phyloP scores from a whole-genome alignment of 352 stramenopile genomes.

The Globisporangium splendens region DNA sequence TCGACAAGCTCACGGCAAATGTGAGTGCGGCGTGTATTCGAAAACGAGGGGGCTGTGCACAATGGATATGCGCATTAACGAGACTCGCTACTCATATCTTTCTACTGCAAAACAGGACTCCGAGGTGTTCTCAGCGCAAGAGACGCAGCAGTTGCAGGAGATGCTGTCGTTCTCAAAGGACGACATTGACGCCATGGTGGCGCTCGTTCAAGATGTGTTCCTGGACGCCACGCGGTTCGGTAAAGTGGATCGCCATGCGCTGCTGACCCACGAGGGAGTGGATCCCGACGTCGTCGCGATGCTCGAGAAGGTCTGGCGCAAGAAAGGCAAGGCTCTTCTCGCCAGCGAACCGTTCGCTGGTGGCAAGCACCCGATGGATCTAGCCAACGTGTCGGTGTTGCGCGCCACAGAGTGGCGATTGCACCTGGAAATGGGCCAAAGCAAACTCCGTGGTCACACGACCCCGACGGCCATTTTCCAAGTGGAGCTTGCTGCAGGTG shows the following conservation, averaged over 20 bases:
- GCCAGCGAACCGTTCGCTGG: background rate
- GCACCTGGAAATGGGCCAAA: constrained; percentile 52
- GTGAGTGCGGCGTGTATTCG: constrained; percentile 14
- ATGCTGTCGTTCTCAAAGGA: constrained; percentile 36
- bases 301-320: constrained; percentile 57
- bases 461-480: constrained; percentile 57
- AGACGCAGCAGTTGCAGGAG: constrained; percentile 40
- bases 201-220: constrained; percentile 28
- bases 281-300: constrained; percentile 21
- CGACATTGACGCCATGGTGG: constrained; percentile 41
- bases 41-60: too few relatives aligned
- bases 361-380: constrained; percentile 15
- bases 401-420: constrained; percentile 45
- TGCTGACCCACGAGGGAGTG: constrained; percentile 20
- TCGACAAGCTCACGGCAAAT: constrained; percentile 43
- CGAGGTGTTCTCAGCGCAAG: constrained; percentile 38
- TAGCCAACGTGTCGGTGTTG: constrained; percentile 12
- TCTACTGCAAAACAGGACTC: constrained; percentile 3
- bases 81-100: background rate
- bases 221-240: constrained; percentile 41
- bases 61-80: too few relatives aligned
- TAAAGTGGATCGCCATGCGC: constrained; percentile 24
- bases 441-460: constrained; percentile 30
- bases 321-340: constrained; percentile 30
- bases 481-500: constrained; percentile 19